Evolutionary conservation across 805 yeast species (phyloP).

Genomic region (Kodamaea sagamina): DNA sequence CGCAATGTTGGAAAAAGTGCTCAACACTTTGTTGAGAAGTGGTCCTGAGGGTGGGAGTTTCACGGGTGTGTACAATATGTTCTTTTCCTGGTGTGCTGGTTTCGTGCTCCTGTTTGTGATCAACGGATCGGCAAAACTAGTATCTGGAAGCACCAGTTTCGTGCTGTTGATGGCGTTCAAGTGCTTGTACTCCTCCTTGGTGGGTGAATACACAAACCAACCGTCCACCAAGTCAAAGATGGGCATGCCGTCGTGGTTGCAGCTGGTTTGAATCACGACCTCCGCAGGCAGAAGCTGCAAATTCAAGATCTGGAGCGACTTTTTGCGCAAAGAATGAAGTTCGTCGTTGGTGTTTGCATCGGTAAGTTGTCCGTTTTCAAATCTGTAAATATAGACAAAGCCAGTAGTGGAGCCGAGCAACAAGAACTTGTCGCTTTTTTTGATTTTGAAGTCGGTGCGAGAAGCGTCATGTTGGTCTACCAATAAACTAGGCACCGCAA

Average conservation of each 20-base stretch:
- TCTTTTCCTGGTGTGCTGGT: neutral
- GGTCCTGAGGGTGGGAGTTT: conserved; percentile 49
- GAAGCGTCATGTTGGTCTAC: neutral
- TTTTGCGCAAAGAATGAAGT: conserved; percentile 22
- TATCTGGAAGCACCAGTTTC: conserved; percentile 1
- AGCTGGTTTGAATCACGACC: conserved; percentile 33
- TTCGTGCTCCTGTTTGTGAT: conserved; percentile 6
- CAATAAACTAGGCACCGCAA: neutral
- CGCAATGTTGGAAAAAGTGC: conserved; percentile 52
- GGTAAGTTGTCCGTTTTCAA: conserved; percentile 7
- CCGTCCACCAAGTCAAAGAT: conserved; percentile 51
- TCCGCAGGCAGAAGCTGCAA: conserved; percentile 11
- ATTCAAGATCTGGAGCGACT: conserved; percentile 17
- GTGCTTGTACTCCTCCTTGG: conserved; percentile 36
- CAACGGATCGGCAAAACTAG: conserved; percentile 13
- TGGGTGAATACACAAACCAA: conserved; percentile 52
- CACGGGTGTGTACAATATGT: conserved; percentile 41
- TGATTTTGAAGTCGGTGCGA: conserved; percentile 17
- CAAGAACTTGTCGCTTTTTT: conserved; percentile 24
- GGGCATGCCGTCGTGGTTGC: conserved; percentile 34
- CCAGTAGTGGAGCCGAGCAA: conserved; percentile 27
- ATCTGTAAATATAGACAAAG: conserved; percentile 20
- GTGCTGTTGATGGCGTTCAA: conserved; percentile 23
- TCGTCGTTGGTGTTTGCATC: conserved; percentile 22
- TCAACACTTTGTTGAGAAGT: conserved; percentile 48